Percentiles rank a stretch among this genome's conserved stretches.
These are phyloP conservation scores for Tolypocladium pustulatum DNA, from an alignment of 2,329 filamentous ascomycete species.

Conservation along the genomic window DNA sequence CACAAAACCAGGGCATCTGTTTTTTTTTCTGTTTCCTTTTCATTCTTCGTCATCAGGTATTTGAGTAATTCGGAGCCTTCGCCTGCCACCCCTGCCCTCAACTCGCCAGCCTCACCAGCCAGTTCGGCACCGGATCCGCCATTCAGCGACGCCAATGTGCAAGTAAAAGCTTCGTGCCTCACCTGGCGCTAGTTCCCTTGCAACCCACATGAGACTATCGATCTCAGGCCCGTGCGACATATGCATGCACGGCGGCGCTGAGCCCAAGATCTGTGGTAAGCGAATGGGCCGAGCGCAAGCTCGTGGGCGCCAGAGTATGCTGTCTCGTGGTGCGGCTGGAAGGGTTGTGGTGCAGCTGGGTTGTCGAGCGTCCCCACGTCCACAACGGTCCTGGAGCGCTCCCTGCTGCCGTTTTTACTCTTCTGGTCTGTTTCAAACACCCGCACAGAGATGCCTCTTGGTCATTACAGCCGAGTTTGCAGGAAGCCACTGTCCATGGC, in stretches of 20 bases:
- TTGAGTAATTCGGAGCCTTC: background rate
- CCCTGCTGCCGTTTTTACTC: background rate
- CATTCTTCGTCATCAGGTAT: background rate
- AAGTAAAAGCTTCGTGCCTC: background rate
- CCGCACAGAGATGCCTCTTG: background rate
- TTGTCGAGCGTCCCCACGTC: background rate
- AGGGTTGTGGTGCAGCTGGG: no score
- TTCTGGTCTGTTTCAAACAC: background rate
- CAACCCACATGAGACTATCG: background rate
- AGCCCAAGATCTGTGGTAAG: background rate
- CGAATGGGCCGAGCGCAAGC: background rate
- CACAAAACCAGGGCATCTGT: background rate
- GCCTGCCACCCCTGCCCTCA: background rate
- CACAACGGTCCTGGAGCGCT: no score
- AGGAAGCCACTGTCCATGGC: background rate
- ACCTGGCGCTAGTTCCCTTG: background rate
- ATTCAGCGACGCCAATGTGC: background rate
- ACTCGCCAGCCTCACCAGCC: background rate
- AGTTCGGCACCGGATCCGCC: background rate
- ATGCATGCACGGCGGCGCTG: background rate
- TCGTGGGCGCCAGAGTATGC: background rate
- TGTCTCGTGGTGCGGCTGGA: background rate
- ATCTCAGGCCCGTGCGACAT: background rate
- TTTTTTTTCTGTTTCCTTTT: background rate
- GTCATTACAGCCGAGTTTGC: background rate